Evolutionary conservation across 2,329 filamentous ascomycete species (phyloP).

Genomic region (Pseudogymnoascus sp.): DNA sequence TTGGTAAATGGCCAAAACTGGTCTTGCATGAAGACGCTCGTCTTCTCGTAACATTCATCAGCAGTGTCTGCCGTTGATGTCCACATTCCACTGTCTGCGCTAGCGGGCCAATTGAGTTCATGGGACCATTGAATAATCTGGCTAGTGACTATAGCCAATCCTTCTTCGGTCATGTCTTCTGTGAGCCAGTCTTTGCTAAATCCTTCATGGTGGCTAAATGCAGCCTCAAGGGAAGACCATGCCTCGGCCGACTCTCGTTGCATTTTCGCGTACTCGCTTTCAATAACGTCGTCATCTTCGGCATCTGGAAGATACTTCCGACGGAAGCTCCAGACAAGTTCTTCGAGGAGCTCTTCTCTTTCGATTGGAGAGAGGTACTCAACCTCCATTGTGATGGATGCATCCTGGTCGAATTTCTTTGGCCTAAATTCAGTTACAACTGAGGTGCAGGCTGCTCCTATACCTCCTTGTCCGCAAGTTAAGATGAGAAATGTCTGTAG

Average conservation of each 20-base stretch:
- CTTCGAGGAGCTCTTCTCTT: conserved; percentile 25
- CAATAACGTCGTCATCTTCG: conserved; percentile 18
- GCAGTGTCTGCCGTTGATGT: conserved; percentile 26
- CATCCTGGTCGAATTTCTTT: conserved; percentile 20
- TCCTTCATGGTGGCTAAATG: conserved; percentile 26
- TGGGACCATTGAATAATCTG: conserved; percentile 26
- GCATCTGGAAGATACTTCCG: conserved; percentile 24
- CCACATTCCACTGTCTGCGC: conserved; percentile 25
- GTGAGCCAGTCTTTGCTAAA: conserved; percentile 20
- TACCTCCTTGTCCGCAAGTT: conserved; percentile 23
- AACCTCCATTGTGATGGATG: conserved; percentile 27
- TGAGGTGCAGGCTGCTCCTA: conserved; percentile 30
- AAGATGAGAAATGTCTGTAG: background rate
- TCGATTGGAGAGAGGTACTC: conserved; percentile 27
- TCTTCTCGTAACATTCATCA: conserved; percentile 27
- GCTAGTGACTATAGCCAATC: conserved; percentile 20
- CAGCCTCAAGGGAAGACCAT: conserved; percentile 33
- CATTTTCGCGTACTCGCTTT: conserved; percentile 23
- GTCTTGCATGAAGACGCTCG: conserved; percentile 29
- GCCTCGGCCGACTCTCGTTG: conserved; percentile 33
- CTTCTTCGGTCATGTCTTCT: conserved; percentile 24
- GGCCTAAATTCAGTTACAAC: conserved; percentile 31
- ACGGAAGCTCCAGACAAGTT: conserved; percentile 30
- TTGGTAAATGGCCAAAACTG: conserved; percentile 33
- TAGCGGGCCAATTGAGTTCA: conserved; percentile 28